phyloP scores from a whole-genome alignment of 2,329 filamentous ascomycete genomes.

The Trichophyton rubrum region DNA sequence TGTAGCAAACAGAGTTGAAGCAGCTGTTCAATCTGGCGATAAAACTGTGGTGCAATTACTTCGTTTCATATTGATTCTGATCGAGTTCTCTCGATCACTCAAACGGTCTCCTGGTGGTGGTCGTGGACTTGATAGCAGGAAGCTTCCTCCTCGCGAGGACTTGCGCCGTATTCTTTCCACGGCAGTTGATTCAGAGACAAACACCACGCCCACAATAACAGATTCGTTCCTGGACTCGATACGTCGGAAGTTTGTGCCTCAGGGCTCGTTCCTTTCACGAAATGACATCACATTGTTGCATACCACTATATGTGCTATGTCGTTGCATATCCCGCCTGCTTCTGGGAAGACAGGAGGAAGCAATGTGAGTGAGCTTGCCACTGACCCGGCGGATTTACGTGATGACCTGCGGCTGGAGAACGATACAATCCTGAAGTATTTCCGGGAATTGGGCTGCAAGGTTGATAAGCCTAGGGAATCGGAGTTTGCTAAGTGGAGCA shows the following conservation, averaged over 20 bases:
- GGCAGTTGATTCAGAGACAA: conserved; percentile 14
- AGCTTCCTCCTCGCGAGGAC: conserved; percentile 29
- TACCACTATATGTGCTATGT: conserved; percentile 35
- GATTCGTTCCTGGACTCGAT: conserved; percentile 31
- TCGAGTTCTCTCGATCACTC: conserved; percentile 31
- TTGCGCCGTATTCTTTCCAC: conserved; percentile 27
- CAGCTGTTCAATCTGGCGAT: conserved; percentile 28
- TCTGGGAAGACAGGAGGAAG: conserved; percentile 24
- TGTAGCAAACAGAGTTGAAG: conserved; percentile 32
- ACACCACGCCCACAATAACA: conserved; percentile 18
- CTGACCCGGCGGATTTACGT: conserved; percentile 34
- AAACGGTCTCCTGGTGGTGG: conserved; percentile 18
- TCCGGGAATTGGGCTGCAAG: conserved; percentile 36
- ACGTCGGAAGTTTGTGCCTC: conserved; percentile 31
- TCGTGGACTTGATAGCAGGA: conserved; percentile 27
- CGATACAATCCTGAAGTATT: conserved; percentile 27
- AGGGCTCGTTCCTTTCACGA: conserved; percentile 24
- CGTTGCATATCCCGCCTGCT: conserved; percentile 34
- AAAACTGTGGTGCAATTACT: conserved; percentile 32
- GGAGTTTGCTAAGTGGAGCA: conserved; percentile 31
- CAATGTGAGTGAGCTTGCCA: conserved; percentile 29
- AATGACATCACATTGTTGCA: conserved; percentile 33
- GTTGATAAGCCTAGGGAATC: conserved; percentile 30
- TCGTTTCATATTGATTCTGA: conserved; percentile 33
- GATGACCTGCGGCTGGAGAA: conserved; percentile 33